Evolutionary conservation across 1,284 basidiomycete species (phyloP), one percentile per base, ranked within the genome.

Genomic region (Leccinum pallidistipes): DNA sequence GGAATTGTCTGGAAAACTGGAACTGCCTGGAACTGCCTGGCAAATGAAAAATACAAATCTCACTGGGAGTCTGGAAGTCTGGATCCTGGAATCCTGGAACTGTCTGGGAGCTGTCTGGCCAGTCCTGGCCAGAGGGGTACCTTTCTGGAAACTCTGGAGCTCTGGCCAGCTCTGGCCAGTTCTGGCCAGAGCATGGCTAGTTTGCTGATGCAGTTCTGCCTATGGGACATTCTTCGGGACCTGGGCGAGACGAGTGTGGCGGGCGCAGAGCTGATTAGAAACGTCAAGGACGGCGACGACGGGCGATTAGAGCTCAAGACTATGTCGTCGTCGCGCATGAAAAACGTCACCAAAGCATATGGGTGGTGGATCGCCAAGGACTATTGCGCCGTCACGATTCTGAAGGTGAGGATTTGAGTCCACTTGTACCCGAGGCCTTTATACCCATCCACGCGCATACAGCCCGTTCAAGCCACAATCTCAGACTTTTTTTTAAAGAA

Each of bases 181-280:
- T 21, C 21, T 21, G 21, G 21, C 21, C 21, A 21, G 21, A 21
- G 21, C 21, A 21, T 21, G 21, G 21, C 21, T 21, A 21, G 21
- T 21, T 21, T 21, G 21, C 21, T 21, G 21, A 21, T 21, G 21
- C 21, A 21, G 72, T 99, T 95, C 76, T 94, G 89, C 67, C 79
- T 99, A 7, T 99, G 97, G 97, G 97, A 99, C 74, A 96, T 98
- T 71, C 78, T 99, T 38, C 90, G 97, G 10, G 93, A 94, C 64
- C 79, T 99, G 32, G 95, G 95, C 16, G 94, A 98, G 76, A 85
- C 80, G 16, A 83, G 79, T 45, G 92, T 96, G 34, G 94, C 94
- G 2, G 95, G 95, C 2, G 83, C 83, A 0, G 91, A 90, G 68
- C 2, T 21, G 21, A 21, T 21, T 21, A 21, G 2, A 21, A 21